Evolutionary conservation across 257 asterid species (phyloP).

Genomic region (Rauvolfia tetraphylla): DNA sequence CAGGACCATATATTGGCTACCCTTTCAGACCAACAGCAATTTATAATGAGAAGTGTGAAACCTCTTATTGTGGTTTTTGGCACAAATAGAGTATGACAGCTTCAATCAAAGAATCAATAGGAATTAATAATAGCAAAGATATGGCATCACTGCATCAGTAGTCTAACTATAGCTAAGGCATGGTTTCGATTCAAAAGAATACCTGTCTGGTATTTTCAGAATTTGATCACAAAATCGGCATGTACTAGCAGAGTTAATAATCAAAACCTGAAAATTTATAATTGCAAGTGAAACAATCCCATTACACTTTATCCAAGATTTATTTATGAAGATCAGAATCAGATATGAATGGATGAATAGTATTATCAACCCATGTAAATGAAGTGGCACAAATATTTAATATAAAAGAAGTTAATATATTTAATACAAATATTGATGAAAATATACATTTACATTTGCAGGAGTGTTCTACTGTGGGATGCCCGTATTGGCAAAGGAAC

Average conservation of each 20-base stretch:
- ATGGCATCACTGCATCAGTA: not conserved
- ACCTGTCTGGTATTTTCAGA: not conserved
- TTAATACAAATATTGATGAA: not conserved
- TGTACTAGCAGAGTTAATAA: not conserved
- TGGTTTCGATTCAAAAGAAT: not conserved
- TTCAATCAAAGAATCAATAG: not conserved
- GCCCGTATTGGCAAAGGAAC: conserved; percentile 77
- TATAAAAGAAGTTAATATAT: not conserved
- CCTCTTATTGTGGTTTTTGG: not conserved
- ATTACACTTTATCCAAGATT: not conserved
- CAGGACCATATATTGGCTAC: not conserved
- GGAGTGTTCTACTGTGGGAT: conserved; percentile 82
- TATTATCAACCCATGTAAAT: not conserved
- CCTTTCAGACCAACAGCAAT: not conserved
- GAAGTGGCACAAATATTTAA: not conserved
- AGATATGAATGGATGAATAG: not conserved
- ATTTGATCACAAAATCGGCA: not conserved
- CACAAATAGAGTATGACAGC: not conserved
- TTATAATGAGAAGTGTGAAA: not conserved
- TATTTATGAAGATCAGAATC: not conserved
- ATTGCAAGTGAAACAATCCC: not conserved
- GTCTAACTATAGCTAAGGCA: not conserved
- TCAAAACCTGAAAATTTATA: not conserved
- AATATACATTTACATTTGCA: conserved; percentile 21
- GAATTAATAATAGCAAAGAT: not conserved